Percentiles rank a stretch among this genome's conserved stretches.
Conservation (phyloP, 768 basidiomycete genomes). For the Clathrus columnatus region DNA sequence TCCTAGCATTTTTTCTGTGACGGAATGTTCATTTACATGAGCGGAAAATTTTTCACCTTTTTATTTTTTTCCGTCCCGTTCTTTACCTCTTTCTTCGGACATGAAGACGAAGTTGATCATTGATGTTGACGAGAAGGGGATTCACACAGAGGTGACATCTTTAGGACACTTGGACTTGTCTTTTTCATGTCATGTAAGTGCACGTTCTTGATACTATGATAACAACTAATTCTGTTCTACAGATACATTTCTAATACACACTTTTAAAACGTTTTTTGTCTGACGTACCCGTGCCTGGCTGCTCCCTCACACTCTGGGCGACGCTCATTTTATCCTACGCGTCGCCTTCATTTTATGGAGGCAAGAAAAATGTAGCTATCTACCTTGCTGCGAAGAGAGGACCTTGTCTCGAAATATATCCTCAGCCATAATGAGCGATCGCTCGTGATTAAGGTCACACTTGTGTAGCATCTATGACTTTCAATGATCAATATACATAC, state of each 20-base stretch:
- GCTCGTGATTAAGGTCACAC: too few species aligned
- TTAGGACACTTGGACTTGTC: background rate
- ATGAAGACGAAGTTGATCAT: too few species aligned
- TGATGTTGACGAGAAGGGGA: constrained; percentile 30
- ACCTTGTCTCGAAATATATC: background rate
- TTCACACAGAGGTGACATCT: constrained; percentile 47
- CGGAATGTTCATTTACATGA: constrained; percentile 66
- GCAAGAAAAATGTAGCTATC: constrained; percentile 47
- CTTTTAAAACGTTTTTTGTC: background rate
- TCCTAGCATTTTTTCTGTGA: too few species aligned
- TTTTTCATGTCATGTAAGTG: background rate
- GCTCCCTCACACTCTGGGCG: constrained; percentile 98
- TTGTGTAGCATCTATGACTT: too few species aligned
- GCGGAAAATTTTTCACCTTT: constrained; percentile 47
- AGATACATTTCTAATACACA: background rate
- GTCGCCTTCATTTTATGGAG: constrained; percentile 96
- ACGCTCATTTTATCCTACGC: constrained; percentile 55
- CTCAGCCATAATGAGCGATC: too few species aligned
- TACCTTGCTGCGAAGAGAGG: too few species aligned
- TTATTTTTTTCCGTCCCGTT: constrained; percentile 35
- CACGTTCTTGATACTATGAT: background rate
- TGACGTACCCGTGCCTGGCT: constrained; percentile 7
- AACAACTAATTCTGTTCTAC: background rate
- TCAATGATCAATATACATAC: constrained; percentile 26
- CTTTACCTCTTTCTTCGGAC: constrained; percentile 20